phyloP scores from a whole-genome alignment of 192 early-diverging fungal genomes.

The Allomyces macrogynus region DNA sequence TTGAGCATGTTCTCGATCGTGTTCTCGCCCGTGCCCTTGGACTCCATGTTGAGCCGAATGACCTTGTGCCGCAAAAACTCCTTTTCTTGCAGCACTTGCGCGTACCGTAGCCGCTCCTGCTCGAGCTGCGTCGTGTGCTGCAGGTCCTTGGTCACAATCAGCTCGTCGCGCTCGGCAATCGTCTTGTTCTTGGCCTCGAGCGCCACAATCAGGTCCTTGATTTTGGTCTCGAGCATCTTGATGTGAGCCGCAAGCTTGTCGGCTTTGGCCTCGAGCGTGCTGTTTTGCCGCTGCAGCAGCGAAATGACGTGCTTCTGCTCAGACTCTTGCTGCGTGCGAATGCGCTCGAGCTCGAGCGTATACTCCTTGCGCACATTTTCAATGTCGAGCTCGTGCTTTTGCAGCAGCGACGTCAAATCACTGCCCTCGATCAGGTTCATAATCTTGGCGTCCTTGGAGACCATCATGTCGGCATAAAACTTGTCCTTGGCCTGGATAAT shows the following conservation, averaged over 20 bases:
- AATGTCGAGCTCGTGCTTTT: constrained; percentile 41
- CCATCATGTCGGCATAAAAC: constrained; percentile 44
- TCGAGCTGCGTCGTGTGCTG: constrained; percentile 23
- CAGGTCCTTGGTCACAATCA: constrained; percentile 11
- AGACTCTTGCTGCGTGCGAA: constrained; percentile 37
- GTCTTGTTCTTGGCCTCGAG: constrained; percentile 30
- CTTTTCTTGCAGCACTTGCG: constrained; percentile 26
- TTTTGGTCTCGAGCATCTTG: constrained; percentile 27
- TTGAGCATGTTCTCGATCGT: constrained; percentile 41
- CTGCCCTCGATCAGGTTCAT: constrained; percentile 39
- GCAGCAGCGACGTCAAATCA: constrained; percentile 35
- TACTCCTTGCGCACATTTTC: constrained; percentile 38
- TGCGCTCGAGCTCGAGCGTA: constrained; percentile 29
- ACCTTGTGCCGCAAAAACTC: constrained; percentile 41
- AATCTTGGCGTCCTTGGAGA: constrained; percentile 43
- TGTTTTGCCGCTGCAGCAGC: constrained; percentile 36
- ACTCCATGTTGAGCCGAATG: constrained; percentile 33
- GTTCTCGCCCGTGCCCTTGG: constrained; percentile 37
- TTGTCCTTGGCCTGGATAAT: constrained; percentile 43
- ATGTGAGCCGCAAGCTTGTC: constrained; percentile 36
- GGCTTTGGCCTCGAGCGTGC: constrained; percentile 30
- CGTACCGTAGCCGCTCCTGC: constrained; percentile 16
- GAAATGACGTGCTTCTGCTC: constrained; percentile 32
- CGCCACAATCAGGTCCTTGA: constrained; percentile 26
- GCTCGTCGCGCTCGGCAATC: constrained; percentile 26